Evolutionary conservation across 75 land plant species (phyloP).

Genomic region (Selaginella moellendorffii): DNA sequence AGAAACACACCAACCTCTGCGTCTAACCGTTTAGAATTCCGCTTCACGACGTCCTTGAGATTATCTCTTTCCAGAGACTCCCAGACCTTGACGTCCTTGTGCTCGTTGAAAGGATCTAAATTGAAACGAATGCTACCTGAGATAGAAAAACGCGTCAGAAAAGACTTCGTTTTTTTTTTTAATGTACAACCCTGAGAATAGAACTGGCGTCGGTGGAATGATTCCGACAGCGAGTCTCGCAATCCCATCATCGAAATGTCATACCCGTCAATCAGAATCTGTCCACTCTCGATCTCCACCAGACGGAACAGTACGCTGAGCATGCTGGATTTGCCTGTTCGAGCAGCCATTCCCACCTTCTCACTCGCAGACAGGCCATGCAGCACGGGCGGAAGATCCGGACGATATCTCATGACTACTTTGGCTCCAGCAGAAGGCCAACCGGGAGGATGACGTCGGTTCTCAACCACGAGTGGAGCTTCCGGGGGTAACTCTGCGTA

Average conservation of each 20-base stretch:
- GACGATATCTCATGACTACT: constrained; percentile 84
- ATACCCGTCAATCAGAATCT: constrained; percentile 58
- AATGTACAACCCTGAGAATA: constrained; percentile 95
- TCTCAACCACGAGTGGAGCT: constrained; percentile 69
- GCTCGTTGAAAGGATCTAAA: constrained; percentile 92
- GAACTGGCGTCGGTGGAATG: constrained; percentile 91
- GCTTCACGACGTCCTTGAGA: constrained; percentile 75
- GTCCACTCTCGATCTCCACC: constrained; percentile 77
- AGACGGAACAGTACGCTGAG: constrained; percentile 83
- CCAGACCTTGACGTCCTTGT: constrained; percentile 89
- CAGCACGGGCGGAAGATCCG: constrained; percentile 78
- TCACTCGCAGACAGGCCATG: constrained; percentile 67
- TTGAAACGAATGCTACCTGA: constrained; percentile 81
- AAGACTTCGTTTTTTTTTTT: too few species aligned
- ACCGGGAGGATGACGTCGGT: constrained; percentile 75
- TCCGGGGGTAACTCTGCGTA: constrained; percentile 83
- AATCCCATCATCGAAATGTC: constrained; percentile 68
- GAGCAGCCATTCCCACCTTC: constrained; percentile 79
- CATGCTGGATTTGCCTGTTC: constrained; percentile 98
- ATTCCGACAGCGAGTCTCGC: constrained; percentile 62
- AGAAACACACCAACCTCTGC: constrained; percentile 49
- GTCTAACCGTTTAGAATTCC: constrained; percentile 71
- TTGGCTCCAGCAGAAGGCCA: constrained; percentile 89
- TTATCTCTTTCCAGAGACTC: constrained; percentile 92
- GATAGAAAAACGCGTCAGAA: background rate